Evolutionary conservation across 2,329 filamentous ascomycete species (phyloP).

Genomic region (Phialemoniopsis sp.): DNA sequence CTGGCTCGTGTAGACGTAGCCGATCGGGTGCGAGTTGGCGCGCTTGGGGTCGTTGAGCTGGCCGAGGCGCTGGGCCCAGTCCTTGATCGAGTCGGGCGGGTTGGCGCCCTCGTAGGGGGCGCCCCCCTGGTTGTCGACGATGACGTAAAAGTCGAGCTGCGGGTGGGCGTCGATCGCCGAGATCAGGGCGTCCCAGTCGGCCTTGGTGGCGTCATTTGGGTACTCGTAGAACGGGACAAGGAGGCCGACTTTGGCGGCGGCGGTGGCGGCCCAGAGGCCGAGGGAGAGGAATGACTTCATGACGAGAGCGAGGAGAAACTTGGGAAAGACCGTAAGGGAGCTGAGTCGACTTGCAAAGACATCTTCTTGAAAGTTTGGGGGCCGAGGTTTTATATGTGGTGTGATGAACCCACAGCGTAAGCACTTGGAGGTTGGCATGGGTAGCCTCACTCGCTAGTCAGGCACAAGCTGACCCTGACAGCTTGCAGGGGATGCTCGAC

Average conservation of each 20-base stretch:
- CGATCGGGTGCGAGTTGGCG: slow-evolving; percentile 4
- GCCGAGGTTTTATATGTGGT: no score
- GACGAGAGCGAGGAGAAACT: no score
- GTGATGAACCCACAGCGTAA: no score
- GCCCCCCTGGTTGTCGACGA: slow-evolving; percentile 11
- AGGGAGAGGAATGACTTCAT: no score
- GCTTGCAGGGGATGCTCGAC: no score
- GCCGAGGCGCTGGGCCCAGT: slow-evolving; percentile 6
- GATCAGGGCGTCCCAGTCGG: slow-evolving; percentile 11
- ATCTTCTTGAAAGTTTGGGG: no score
- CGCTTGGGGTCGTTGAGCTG: slow-evolving; percentile 5
- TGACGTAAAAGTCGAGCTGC: slow-evolving; percentile 9
- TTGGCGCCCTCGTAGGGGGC: slow-evolving; percentile 4
- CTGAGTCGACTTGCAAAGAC: no score
- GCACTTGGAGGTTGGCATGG: no score
- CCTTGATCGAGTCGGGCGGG: slow-evolving; percentile 6
- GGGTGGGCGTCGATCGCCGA: slow-evolving; percentile 10
- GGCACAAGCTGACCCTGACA: no score
- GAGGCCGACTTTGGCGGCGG: slow-evolving; percentile 4
- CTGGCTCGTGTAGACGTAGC: slow-evolving; percentile 9
- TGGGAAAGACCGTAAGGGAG: no score
- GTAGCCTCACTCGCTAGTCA: no score
- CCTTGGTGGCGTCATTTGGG: slow-evolving; percentile 5
- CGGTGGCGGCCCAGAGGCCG: no score
- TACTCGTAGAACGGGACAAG: slow-evolving; percentile 15